Evolutionary conservation across 208 protist genomes (phyloP).

Genomic region (Leishmania tarentolae): DNA sequence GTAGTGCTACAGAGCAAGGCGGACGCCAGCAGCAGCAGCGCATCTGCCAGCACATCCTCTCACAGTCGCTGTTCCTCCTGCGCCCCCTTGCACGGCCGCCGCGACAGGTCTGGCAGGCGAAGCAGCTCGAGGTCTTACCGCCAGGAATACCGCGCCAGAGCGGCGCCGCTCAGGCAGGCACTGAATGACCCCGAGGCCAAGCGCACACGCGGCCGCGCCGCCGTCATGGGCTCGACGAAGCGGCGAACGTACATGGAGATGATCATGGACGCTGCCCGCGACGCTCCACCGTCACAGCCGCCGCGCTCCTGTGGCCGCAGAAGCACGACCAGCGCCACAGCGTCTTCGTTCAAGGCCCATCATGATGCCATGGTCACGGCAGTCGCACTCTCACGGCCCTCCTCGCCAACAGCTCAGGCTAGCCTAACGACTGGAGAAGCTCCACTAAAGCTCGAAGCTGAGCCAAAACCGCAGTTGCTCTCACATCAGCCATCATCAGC

Average conservation of each 20-base stretch:
- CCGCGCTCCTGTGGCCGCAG: neutral
- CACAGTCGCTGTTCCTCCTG: neutral
- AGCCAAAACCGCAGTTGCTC: neutral
- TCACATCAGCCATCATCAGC: neutral
- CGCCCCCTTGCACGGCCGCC: neutral
- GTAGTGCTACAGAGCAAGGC: neutral
- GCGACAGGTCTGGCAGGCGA: neutral
- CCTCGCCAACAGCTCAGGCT: neutral
- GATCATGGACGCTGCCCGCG: constrained; percentile 26
- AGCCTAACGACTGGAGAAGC: neutral
- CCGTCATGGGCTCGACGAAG: constrained; percentile 27
- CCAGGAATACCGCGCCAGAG: neutral
- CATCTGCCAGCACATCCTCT: neutral
- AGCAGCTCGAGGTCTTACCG: neutral
- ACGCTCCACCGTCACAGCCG: constrained; percentile 6
- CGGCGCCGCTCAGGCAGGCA: neutral
- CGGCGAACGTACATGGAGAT: constrained; percentile 31
- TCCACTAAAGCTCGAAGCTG: neutral
- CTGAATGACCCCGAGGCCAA: constrained; percentile 2
- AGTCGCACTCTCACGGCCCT: neutral
- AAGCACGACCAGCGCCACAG: neutral
- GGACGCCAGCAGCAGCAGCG: neutral
- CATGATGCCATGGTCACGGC: neutral
- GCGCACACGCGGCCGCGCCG: constrained; percentile 17
- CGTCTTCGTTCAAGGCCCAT: neutral